A percentile compares a stretch with the other conserved stretches of the same genome.
phyloP scores from a whole-genome alignment of 352 stramenopile genomes.

The Phytopythium sindhum region DNA sequence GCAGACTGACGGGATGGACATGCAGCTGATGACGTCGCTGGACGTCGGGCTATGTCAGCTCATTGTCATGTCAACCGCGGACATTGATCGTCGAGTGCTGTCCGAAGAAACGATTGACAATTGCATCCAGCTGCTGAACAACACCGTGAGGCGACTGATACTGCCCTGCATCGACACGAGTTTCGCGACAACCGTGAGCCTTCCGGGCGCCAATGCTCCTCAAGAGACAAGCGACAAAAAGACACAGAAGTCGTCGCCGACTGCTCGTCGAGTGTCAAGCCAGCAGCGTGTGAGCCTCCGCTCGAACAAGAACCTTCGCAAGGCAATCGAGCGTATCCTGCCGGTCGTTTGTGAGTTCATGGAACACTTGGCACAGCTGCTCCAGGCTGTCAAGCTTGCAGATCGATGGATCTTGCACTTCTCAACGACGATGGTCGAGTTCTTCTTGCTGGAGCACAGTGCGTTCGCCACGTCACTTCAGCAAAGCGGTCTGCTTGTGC shows the following conservation, averaged over 20 bases:
- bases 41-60: constrained; percentile 75
- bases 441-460: constrained; percentile 71
- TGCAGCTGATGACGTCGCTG: constrained; percentile 39
- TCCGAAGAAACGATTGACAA: constrained; percentile 85
- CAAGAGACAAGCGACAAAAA: not conserved
- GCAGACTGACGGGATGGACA: constrained; percentile 29
- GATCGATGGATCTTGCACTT: constrained; percentile 77
- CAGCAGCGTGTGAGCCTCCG: constrained; percentile 38
- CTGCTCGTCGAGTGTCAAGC: constrained; percentile 11
- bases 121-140: constrained; percentile 64
- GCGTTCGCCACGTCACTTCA: constrained; percentile 59
- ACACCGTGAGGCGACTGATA: constrained; percentile 51
- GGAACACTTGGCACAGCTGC: constrained; percentile 55
- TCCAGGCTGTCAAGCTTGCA: constrained; percentile 63
- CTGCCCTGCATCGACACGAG: constrained; percentile 68
- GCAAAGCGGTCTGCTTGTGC: constrained; percentile 47
- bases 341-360: constrained; percentile 73
- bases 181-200: constrained; percentile 22
- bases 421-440: constrained; percentile 58
- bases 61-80: constrained; percentile 60
- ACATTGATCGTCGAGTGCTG: constrained; percentile 67
- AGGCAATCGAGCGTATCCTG: constrained; percentile 53
- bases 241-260: not conserved
- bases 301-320: constrained; percentile 44
- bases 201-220: not conserved